These are phyloP conservation scores for Bromus sterilis DNA, from an alignment of 176 grass and related monocot species.

Conservation along the genomic window DNA sequence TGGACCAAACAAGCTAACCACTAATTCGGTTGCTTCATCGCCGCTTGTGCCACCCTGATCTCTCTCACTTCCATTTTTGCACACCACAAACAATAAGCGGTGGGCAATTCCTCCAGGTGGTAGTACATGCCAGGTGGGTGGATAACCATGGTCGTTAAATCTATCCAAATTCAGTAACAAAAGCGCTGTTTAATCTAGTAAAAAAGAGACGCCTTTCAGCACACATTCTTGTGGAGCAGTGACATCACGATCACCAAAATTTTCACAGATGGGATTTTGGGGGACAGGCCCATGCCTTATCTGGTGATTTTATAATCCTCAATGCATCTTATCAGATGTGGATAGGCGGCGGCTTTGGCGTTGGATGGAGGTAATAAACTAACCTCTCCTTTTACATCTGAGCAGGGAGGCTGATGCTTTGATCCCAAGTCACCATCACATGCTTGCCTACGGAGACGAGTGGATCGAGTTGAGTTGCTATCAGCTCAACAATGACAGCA, in stretches of 20 bases:
- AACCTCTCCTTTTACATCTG: slow-evolving; percentile 5
- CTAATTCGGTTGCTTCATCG: slow-evolving; percentile 7
- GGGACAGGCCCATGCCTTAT: slow-evolving; percentile 21
- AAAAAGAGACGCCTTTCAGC: background rate
- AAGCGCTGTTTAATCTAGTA: background rate
- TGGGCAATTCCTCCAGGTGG: background rate
- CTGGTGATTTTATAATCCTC: slow-evolving; percentile 13
- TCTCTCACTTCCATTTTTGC: background rate
- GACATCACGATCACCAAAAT: slow-evolving; percentile 5
- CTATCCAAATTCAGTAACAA: background rate
- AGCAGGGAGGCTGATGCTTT: slow-evolving; percentile 32
- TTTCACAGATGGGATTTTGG: slow-evolving; percentile 27
- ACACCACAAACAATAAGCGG: background rate
- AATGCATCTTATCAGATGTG: slow-evolving; percentile 12
- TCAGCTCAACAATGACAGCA: slow-evolving; percentile 7
- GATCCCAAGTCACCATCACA: slow-evolving; percentile 49
- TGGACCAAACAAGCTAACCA: slow-evolving; percentile 16
- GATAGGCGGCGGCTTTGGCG: slow-evolving; percentile 14
- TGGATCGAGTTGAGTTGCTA: slow-evolving; percentile 19
- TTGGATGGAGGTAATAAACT: slow-evolving; percentile 19
- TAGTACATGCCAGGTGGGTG: background rate
- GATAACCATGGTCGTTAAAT: background rate
- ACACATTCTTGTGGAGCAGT: background rate
- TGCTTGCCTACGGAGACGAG: slow-evolving; percentile 3
- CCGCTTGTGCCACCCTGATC: background rate